Evolutionary conservation across 164 flowering plant species (phyloP).

Genomic region (Buxus sempervirens): DNA sequence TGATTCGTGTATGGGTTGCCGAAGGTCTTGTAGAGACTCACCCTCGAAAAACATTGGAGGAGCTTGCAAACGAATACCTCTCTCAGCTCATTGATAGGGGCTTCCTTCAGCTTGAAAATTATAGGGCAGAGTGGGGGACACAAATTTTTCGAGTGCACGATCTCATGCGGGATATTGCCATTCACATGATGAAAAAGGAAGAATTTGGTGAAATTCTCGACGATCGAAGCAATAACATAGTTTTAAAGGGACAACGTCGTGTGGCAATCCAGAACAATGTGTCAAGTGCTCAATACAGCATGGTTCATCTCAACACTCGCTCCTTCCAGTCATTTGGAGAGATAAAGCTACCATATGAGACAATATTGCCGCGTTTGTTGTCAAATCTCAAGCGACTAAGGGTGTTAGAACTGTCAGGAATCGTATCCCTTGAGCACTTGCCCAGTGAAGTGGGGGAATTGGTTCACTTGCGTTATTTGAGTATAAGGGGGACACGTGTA

Average conservation of each 20-base stretch:
- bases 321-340: neutral
- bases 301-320: neutral
- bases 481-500: conserved; percentile 1
- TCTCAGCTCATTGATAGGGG: neutral
- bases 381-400: neutral
- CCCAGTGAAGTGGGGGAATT: conserved; percentile 13
- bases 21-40: neutral
- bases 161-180: neutral
- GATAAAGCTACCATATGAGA: neutral
- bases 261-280: neutral
- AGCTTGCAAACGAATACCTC: neutral
- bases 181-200: neutral
- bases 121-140: neutral
- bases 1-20: conserved; percentile 1
- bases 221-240: neutral
- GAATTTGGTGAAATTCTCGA: neutral
- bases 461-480: conserved; percentile 16
- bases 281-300: neutral
- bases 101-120: neutral
- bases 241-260: neutral
- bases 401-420: conserved; percentile 10
- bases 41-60: neutral
- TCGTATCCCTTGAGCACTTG: conserved; percentile 6
- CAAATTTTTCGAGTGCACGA: neutral
- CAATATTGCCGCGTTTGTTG: neutral